phyloP scores from a whole-genome alignment of 2,329 filamentous ascomycete species.

The Aspergillus floridensis region DNA sequence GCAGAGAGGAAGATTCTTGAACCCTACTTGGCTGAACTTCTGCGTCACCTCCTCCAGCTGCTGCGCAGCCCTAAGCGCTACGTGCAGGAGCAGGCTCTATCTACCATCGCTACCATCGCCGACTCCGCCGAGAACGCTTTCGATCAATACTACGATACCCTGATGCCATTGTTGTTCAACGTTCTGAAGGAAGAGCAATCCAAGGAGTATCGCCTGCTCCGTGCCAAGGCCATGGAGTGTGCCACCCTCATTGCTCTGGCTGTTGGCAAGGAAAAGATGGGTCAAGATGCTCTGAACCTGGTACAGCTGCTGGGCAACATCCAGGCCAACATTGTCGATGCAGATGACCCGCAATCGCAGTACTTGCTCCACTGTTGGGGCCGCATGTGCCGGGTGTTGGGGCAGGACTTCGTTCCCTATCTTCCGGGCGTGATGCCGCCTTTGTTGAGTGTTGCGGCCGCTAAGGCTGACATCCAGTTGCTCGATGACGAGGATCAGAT shows the following conservation, averaged over 20 bases:
- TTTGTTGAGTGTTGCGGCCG: conserved; percentile 81
- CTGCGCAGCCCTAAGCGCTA: conserved; percentile 91
- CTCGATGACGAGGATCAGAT: conserved; percentile 94
- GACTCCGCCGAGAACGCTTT: conserved; percentile 96
- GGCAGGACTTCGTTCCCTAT: conserved; percentile 87
- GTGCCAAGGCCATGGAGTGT: conserved; percentile 98
- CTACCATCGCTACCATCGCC: conserved; percentile 97
- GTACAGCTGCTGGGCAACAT: conserved; percentile 86
- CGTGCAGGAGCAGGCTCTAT: conserved; percentile 95
- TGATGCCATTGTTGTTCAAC: conserved; percentile 92
- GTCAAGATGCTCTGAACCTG: conserved; percentile 78
- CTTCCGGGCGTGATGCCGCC: conserved; percentile 92
- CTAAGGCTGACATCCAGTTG: conserved; percentile 95
- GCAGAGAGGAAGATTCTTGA: conserved; percentile 89
- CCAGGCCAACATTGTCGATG: conserved; percentile 79
- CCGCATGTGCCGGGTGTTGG: conserved; percentile 94
- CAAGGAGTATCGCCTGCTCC: conserved; percentile 85
- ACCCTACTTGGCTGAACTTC: conserved; percentile 84
- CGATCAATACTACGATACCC: conserved; percentile 87
- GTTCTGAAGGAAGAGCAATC: conserved; percentile 87
- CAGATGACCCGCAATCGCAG: conserved; percentile 92
- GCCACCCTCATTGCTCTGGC: conserved; percentile 91
- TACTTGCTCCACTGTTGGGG: conserved; percentile 99
- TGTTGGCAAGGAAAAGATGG: conserved; percentile 90
- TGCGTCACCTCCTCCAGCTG: conserved; percentile 81